phyloP scores from a whole-genome alignment of 2,329 filamentous ascomycete genomes.

The Lasiodiplodia gonubiensis region DNA sequence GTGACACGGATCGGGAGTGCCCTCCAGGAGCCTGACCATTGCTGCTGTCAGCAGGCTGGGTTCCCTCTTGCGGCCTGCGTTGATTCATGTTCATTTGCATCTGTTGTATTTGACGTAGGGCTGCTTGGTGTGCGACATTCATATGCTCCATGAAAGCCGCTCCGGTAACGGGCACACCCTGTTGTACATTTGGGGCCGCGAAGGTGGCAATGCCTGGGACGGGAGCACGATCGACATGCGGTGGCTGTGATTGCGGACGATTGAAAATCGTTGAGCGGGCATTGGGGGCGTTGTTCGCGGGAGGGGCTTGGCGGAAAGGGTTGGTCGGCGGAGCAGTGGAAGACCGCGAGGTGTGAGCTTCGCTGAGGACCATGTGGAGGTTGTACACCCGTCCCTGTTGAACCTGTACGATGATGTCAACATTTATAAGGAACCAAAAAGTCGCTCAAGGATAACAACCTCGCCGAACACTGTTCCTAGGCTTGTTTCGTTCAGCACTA shows the following conservation, averaged over 20 bases:
- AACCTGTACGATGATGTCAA: slow-evolving; percentile 35
- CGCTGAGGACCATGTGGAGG: slow-evolving; percentile 29
- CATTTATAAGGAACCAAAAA: neutral
- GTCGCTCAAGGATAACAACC: neutral
- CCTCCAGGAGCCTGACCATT: slow-evolving; percentile 5
- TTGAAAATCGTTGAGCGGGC: slow-evolving; percentile 17
- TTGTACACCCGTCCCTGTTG: slow-evolving; percentile 33
- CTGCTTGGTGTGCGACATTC: slow-evolving; percentile 11
- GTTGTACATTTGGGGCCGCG: slow-evolving; percentile 1
- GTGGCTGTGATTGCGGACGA: slow-evolving; percentile 26
- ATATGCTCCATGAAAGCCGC: slow-evolving; percentile 17
- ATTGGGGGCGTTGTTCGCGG: slow-evolving; percentile 41
- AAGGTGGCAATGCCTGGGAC: slow-evolving; percentile 1
- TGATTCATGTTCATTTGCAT: slow-evolving; percentile 15
- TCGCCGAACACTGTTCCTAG: slow-evolving; percentile 58
- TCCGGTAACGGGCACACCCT: neutral
- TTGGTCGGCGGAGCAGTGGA: slow-evolving; percentile 47
- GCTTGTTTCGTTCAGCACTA: slow-evolving; percentile 56
- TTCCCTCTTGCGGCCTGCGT: neutral
- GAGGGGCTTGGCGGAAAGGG: slow-evolving; percentile 37
- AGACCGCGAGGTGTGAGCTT: slow-evolving; percentile 36
- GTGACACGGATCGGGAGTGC: slow-evolving; percentile 4
- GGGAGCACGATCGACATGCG: slow-evolving; percentile 10
- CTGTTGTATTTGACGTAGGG: slow-evolving; percentile 18
- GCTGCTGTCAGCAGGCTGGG: neutral